These are phyloP conservation scores for Endocladia muricata DNA, from an alignment of 31 red algal species.

Conservation along the genomic window DNA sequence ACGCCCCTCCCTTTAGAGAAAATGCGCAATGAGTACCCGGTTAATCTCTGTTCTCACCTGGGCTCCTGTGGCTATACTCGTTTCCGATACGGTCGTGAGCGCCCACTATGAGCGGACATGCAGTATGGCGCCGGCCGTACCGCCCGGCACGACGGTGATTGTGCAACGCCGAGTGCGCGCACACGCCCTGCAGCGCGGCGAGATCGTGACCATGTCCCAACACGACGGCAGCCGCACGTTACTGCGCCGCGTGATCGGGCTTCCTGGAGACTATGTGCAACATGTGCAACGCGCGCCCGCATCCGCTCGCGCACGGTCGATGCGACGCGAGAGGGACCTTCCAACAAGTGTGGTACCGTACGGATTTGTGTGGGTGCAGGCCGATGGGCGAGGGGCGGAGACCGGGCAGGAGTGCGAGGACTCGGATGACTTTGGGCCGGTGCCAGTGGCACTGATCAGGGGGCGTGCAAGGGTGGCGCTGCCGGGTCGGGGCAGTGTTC, in stretches of 20 bases:
- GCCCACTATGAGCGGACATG: neutral
- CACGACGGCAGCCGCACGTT: neutral
- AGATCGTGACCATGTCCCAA: neutral
- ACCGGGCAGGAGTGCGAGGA: neutral
- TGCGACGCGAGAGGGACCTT: neutral
- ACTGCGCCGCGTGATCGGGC: neutral
- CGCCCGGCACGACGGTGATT: neutral
- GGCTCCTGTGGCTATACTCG: neutral
- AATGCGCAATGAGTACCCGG: neutral
- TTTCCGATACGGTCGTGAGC: neutral
- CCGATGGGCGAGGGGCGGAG: too few relatives aligned
- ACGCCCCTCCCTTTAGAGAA: too few relatives aligned
- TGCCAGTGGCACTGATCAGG: neutral
- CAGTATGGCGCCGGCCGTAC: neutral
- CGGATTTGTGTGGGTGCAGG: slow-evolving; percentile 3
- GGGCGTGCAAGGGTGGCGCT: neutral
- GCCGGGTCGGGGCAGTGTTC: neutral
- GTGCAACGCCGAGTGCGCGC: neutral
- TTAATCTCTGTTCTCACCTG: neutral
- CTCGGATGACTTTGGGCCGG: neutral
- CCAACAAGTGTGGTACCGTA: neutral
- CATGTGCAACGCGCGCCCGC: too few relatives aligned
- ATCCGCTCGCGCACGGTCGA: neutral
- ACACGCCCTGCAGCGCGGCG: neutral
- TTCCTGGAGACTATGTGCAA: neutral